These are phyloP conservation scores for Candida namnaoensis DNA, from an alignment of 805 yeast genomes.

Conservation along the genomic window DNA sequence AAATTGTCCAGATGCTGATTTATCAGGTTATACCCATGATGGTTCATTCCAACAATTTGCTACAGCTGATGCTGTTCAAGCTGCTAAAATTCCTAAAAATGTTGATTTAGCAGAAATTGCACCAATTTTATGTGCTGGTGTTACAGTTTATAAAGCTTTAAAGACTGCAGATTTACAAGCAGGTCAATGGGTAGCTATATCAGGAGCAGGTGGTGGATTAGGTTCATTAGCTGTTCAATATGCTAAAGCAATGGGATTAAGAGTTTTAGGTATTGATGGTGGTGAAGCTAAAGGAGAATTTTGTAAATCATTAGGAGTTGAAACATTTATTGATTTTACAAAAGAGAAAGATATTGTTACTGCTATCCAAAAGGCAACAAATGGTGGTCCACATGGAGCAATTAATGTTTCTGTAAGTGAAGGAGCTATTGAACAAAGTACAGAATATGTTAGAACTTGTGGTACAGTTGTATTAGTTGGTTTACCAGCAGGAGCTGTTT, in stretches of 20 bases:
- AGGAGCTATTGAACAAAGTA: slow-evolving; percentile 51
- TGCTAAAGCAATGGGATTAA: slow-evolving; percentile 65
- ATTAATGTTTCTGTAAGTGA: slow-evolving; percentile 66
- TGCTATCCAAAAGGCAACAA: slow-evolving; percentile 44
- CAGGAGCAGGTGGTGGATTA: slow-evolving; percentile 73
- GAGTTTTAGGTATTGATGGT: slow-evolving; percentile 61
- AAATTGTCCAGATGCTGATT: slow-evolving; percentile 58
- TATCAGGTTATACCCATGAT: slow-evolving; percentile 82
- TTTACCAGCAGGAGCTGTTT: slow-evolving; percentile 70
- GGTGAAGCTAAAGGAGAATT: slow-evolving; percentile 50
- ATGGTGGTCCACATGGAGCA: slow-evolving; percentile 69
- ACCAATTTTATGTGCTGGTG: slow-evolving; percentile 85
- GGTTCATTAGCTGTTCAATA: slow-evolving; percentile 67
- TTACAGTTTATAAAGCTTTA: slow-evolving; percentile 84
- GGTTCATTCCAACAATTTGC: slow-evolving; percentile 90
- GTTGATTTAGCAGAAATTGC: slow-evolving; percentile 68
- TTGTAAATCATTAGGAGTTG: slow-evolving; percentile 50
- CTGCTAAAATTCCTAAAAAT: slow-evolving; percentile 67
- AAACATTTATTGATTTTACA: slow-evolving; percentile 49
- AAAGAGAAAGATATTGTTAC: slow-evolving; percentile 41
- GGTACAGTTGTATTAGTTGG: slow-evolving; percentile 71
- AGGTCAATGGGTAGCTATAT: slow-evolving; percentile 66
- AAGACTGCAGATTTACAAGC: slow-evolving; percentile 62
- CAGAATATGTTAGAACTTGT: slow-evolving; percentile 47
- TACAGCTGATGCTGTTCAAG: slow-evolving; percentile 81